These are phyloP conservation scores for Oligophagozyma castellii DNA, from an alignment of 1,139 yeast species.

Conservation along the genomic window DNA sequence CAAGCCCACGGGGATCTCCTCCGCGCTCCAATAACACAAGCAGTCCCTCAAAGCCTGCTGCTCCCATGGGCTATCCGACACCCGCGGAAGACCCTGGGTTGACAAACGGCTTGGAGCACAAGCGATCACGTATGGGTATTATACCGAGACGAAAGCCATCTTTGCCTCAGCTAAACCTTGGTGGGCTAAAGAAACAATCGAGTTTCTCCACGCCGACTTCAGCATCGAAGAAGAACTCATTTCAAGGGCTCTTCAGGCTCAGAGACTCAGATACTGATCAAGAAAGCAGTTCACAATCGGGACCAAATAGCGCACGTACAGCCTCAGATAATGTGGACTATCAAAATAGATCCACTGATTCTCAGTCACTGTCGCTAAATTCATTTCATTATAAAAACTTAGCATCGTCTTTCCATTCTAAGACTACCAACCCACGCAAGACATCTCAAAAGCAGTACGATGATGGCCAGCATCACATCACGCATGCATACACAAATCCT, in stretches of 20 bases:
- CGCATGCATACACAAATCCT: conserved; percentile 2
- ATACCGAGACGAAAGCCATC: conserved; percentile 17
- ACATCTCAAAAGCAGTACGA: conserved; percentile 27
- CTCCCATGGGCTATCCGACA: not conserved
- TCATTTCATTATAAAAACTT: conserved; percentile 23
- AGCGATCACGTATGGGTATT: no score
- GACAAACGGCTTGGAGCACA: not conserved
- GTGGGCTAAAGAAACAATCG: conserved; percentile 17
- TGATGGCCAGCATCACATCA: conserved; percentile 2
- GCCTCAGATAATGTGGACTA: no score
- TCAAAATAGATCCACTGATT: conserved; percentile 5
- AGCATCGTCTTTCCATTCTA: conserved; percentile 22
- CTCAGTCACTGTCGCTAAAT: conserved; percentile 25
- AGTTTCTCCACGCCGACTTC: conserved; percentile 10
- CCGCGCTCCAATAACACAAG: no score
- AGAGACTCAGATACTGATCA: no score
- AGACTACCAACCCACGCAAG: conserved; percentile 29
- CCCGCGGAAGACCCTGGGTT: not conserved
- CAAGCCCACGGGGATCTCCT: no score
- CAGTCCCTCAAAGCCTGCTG: no score
- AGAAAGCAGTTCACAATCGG: no score
- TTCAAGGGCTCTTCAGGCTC: no score
- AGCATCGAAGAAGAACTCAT: no score
- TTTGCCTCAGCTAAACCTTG: conserved; percentile 19
- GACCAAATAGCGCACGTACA: no score